Base-by-base conservation (phyloP, 2,329 filamentous ascomycete species). In the Gaeumannomyces tritici region DNA sequence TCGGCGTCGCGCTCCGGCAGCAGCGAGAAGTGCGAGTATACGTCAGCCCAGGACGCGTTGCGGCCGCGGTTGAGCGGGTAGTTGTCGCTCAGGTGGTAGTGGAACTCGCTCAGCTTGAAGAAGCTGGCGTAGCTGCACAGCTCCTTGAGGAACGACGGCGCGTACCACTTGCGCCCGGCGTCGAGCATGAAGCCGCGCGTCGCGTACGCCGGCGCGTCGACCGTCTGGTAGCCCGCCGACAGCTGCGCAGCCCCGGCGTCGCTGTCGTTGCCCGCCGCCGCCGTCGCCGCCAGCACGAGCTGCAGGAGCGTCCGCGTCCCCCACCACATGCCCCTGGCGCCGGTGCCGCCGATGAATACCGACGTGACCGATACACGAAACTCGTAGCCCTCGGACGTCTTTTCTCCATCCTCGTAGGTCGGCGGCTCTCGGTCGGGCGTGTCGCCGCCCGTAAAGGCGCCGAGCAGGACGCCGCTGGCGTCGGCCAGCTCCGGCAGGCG, bases 31-130 rank as follows among this genome's bases (percentile, higher is more conserved):
- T 81, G 75, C 1, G 82, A 78, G 64, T 85, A 85, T 0, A 85
- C 73, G 12, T 78, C 70, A 26, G 80, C 68, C 26, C 75, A 73
- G 2, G 74, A 75, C 57, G 84, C 83, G 27, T 78, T 74, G 28
- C 74, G 72, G 42, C 81, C 82, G 55, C 80, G 77, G 68, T 77
- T 77, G 3, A 82, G 71, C 31, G 58, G 58, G 58, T 60, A 60
- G 65, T 85, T 85, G 68, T 86, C 83, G 64, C 78, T 83, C 3
- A 84, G 74, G 67, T 86, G 83, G 24, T 85, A 70, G 58, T 86
- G 83, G 61, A 86, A 80, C 1, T 78, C 79, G 64, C 83, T 85
- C 66, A 85, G 78, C 67, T 86, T 86, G 73, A 84, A 86, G 68
- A 82, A 85, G 42, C 82, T 85, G 64, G 83, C 79, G 69, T 85